Conservation (phyloP, 306 rosid genomes). For the Quercus bicolor region DNA sequence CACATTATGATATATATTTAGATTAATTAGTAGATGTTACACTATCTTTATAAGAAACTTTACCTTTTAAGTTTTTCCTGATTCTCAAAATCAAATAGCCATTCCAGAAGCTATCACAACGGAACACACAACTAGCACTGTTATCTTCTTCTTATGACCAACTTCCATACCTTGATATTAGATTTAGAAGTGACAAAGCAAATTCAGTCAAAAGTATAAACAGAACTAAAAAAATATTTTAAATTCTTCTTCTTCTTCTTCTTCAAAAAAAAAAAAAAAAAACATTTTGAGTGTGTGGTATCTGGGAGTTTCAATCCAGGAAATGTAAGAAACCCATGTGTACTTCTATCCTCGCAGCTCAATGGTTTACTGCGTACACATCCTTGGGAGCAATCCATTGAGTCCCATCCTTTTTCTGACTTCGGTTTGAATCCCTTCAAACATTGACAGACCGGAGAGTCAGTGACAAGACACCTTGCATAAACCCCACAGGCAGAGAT, state of each 20-base stretch:
- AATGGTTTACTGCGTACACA: slow-evolving; percentile 25
- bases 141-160: slow-evolving; percentile 20
- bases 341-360: slow-evolving; percentile 26
- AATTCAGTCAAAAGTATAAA: background rate
- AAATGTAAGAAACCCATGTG: slow-evolving; percentile 31
- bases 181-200: background rate
- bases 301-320: slow-evolving; percentile 37
- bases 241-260: too few relatives aligned
- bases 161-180: slow-evolving; percentile 1
- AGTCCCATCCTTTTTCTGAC: slow-evolving; percentile 23
- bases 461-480: slow-evolving; percentile 22
- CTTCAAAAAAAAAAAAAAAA: too few relatives aligned
- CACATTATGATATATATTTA: too few relatives aligned
- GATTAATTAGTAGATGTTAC: background rate
- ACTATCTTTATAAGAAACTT: background rate
- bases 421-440: slow-evolving; percentile 40
- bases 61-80: slow-evolving; percentile 23
- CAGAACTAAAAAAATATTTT: background rate
- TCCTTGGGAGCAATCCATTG: slow-evolving; percentile 27
- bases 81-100: slow-evolving; percentile 14
- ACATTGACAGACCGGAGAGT: slow-evolving; percentile 37
- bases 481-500: slow-evolving; percentile 35
- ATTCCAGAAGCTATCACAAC: slow-evolving; percentile 6
- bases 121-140: slow-evolving; percentile 15
- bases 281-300: background rate